Base-by-base conservation (phyloP, 2,329 filamentous ascomycete genomes). In the Tolypocladium nubicola region DNA sequence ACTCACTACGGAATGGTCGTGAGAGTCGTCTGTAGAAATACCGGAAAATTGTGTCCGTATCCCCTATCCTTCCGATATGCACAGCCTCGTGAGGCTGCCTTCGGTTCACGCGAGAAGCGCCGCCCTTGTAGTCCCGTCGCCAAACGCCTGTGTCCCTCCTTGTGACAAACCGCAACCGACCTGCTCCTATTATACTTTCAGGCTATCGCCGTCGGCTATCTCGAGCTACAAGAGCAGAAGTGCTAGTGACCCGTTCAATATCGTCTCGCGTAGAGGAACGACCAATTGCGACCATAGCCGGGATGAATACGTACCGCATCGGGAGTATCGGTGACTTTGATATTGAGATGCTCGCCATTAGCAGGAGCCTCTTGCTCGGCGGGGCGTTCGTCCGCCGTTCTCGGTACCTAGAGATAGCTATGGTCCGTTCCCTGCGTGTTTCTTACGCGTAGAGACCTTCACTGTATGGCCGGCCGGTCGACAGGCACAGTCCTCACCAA, bases 121-220 rank as follows among this genome's bases (percentile, higher is more conserved):
- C 47, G 30, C 47, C 30, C 30, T 21, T 49, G 26, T 35, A 50
- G 26, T 30, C 26, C 47, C 47, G 30, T 50, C 35, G 45, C 47
- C 47, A n/a, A 50, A 50, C 47, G 47, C 47, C 47, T 11, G 13
- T 11, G 16, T 10, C 19, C 52, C 14, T 49, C 37, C 55, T 52
- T 52, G 37, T 53, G 57, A 39, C 47, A 23, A 74, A 61, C 67
- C 74, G 60, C 92, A 93, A 60, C 94, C 94, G 61, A 97, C 94
- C 76, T 99, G 94, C 73, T 99, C 94, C 73, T 97, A 94, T 72
- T 97, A 93, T 30, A 99, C 94, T 70, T 99, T 94, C 33, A 99
- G 85, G 1, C 90, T 95, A 68, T 99, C 94, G 40, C 94, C 93
- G 65, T 99, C 94, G 63, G 85, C 79, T 94, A 99, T 99, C 61